Conservation (phyloP, 495 filamentous ascomycete species). For the Annulohypoxylon nitens region DNA sequence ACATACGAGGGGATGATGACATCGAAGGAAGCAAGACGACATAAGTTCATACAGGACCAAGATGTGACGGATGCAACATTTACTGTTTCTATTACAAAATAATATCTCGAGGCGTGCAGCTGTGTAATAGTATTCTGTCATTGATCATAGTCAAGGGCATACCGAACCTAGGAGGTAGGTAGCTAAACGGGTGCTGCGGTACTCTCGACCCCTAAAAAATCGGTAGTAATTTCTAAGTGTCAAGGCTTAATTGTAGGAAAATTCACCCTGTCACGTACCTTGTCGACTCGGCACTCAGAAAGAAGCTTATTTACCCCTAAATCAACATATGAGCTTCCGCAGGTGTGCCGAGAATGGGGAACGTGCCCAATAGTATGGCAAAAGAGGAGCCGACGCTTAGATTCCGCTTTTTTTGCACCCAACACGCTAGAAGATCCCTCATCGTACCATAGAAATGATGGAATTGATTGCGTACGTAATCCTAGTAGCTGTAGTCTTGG, state of each 20-base stretch:
- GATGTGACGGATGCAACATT: slow-evolving; percentile 3
- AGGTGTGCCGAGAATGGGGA: neutral
- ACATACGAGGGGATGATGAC: neutral
- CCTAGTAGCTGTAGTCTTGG: neutral
- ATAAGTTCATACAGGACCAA: neutral
- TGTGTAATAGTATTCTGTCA: neutral
- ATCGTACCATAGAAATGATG: neutral
- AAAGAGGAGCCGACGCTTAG: neutral
- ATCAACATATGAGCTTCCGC: neutral
- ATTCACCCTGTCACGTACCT: neutral
- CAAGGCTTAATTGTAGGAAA: neutral
- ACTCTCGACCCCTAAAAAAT: neutral
- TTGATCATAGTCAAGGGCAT: neutral
- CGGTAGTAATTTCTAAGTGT: neutral
- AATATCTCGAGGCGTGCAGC: neutral
- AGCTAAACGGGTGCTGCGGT: too few relatives aligned
- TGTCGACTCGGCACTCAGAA: neutral
- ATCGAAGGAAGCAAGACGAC: neutral
- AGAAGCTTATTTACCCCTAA: neutral
- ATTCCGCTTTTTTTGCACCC: neutral
- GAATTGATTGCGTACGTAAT: slow-evolving; percentile 3
- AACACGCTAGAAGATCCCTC: slow-evolving; percentile 6
- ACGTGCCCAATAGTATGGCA: neutral
- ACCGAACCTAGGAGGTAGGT: neutral
- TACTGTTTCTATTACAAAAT: neutral